A percentile compares a stretch with the other conserved stretches of the same genome.
phyloP scores from a whole-genome alignment of 805 yeast species.

The Yamadazyma philogaea region DNA sequence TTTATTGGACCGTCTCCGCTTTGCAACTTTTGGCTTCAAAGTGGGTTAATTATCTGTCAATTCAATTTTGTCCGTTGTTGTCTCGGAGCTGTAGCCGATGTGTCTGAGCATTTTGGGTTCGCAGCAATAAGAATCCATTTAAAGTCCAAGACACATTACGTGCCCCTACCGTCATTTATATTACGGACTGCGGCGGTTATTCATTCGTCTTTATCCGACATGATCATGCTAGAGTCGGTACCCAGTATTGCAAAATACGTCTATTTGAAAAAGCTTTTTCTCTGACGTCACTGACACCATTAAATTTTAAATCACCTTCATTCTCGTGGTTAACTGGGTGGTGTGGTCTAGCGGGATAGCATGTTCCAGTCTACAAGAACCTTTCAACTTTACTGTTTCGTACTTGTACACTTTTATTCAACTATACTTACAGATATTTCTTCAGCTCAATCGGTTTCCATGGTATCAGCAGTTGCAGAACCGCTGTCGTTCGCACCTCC shows the following conservation, averaged over 20 bases:
- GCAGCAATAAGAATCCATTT: not conserved
- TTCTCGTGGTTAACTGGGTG: too few species aligned
- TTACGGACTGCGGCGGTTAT: too few species aligned
- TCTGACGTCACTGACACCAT: too few species aligned
- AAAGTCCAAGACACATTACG: not conserved
- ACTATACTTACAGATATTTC: conserved; percentile 1
- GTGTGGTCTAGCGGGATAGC: too few species aligned
- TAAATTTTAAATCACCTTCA: too few species aligned
- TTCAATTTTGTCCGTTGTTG: too few species aligned
- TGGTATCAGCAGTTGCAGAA: conserved; percentile 24
- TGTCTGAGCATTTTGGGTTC: not conserved
- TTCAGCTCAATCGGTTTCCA: conserved; percentile 31
- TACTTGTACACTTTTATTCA: conserved; percentile 1
- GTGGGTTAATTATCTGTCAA: not conserved
- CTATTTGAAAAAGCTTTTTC: too few species aligned
- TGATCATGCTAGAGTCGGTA: too few species aligned
- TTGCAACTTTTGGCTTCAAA: not conserved
- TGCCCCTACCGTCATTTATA: not conserved
- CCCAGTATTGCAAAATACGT: too few species aligned
- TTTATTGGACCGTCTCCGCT: conserved; percentile 1
- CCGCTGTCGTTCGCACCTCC: conserved; percentile 24
- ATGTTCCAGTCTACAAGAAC: not conserved
- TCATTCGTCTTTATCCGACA: too few species aligned
- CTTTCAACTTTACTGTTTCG: not conserved
- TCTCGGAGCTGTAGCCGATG: not conserved